Base-by-base conservation (phyloP, 331 rosid genomes). In the Saraca asoca region DNA sequence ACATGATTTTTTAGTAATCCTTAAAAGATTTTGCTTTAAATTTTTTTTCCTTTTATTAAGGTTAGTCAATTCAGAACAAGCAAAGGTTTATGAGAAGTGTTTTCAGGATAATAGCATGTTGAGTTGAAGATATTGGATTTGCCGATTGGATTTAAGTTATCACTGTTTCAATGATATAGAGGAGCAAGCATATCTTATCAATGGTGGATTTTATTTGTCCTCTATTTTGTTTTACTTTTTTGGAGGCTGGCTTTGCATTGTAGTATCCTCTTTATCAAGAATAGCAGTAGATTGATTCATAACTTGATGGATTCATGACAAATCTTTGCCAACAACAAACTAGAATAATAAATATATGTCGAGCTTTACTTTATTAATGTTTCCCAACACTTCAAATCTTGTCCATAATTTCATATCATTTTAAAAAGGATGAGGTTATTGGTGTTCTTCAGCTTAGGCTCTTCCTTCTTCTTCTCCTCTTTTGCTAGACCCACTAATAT, bases 401-500 rank as follows among this genome's bases (percentile, higher is more conserved):
- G 76, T 42, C 39, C 56, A 71, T 64, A 68, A 46, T 52, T 50
- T 33, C 46, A 48, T 62, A 42, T 67, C n/a, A 68, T 52, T 68
- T 73, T 56, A 58, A 39, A 59, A 78, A 70, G 64, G 50, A 58
- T 19, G 11, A 65, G 69, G 18, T 75, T 71, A 58, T 67, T 18
- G 1, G 56, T 18, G 62, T 51, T 45, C n/a, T n/a, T n/a, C n/a
- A n/a, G n/a, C n/a, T n/a, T n/a, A n/a, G n/a, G n/a, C 7, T 13
- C 15, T 43, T 43, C 52, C 18, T 38, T 59, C 59, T 64, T 73
- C 10, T 74, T 83, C 65, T 82, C 86, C 49, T 77, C 78, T 14
- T 74, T 79, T 2, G 89, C 94, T 7, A 89, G 89, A 37, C 90
- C 95, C 1, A 24, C 31, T 24, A 3, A 24, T 24, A 24, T 24